Conservation (phyloP, 768 basidiomycete genomes). For the Suillus discolor region DNA sequence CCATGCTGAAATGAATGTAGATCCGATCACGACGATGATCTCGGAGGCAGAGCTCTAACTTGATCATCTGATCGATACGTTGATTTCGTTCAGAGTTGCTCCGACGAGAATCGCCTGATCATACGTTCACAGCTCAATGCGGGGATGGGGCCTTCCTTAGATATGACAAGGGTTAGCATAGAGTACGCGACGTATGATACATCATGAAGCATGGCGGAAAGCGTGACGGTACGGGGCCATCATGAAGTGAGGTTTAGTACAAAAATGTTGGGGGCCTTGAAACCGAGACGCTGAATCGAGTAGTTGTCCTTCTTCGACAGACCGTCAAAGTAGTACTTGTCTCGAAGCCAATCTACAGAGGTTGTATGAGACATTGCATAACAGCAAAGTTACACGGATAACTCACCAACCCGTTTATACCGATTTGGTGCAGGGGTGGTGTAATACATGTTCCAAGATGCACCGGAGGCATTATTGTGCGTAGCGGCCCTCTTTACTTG, state of each 20-base stretch:
- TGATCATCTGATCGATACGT: neutral
- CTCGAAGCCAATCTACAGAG: slow-evolving; percentile 72
- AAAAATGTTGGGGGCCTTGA: slow-evolving; percentile 78
- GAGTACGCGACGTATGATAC: neutral
- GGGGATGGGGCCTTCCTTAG: neutral
- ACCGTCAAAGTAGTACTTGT: slow-evolving; percentile 70
- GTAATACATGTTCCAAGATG: slow-evolving; percentile 49
- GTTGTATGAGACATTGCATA: slow-evolving; percentile 7
- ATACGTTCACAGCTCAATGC: neutral
- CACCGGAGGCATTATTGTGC: slow-evolving; percentile 32
- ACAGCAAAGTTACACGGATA: neutral
- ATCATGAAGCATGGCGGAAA: slow-evolving; percentile 14
- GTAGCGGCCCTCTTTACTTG: slow-evolving; percentile 65
- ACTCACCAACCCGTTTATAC: slow-evolving; percentile 66
- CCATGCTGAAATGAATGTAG: neutral
- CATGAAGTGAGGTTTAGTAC: slow-evolving; percentile 64
- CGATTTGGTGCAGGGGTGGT: slow-evolving; percentile 48
- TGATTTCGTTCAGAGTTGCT: neutral
- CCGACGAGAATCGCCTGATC: neutral
- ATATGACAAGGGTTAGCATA: neutral
- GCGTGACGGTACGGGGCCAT: slow-evolving; percentile 15
- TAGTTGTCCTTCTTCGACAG: slow-evolving; percentile 64
- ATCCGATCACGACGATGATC: neutral
- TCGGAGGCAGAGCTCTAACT: neutral
- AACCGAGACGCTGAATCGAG: slow-evolving; percentile 63